A percentile compares a stretch with the other conserved stretches of the same genome.
Evolutionary conservation across 768 basidiomycete species (phyloP).

Genomic region (Trametes coccinea): DNA sequence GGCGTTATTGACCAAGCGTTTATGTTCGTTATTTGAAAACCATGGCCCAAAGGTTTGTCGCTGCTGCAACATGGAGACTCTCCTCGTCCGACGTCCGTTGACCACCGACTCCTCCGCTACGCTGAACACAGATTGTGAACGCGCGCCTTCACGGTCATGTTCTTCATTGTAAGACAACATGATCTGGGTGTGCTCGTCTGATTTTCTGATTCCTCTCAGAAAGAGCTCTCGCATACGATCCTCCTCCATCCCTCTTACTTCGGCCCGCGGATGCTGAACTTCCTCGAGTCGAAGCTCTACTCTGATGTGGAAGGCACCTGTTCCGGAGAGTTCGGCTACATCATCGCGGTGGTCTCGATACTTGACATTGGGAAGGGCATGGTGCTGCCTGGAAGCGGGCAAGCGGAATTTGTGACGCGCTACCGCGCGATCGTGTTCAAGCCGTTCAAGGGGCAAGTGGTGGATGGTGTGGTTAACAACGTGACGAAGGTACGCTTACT

Average conservation of each 20-base stretch:
- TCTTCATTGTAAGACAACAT: conserved; percentile 29
- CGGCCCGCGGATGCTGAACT: conserved; percentile 91
- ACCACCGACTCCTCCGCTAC: background rate
- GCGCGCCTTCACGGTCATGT: conserved; percentile 17
- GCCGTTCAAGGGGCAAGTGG: conserved; percentile 99
- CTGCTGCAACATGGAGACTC: too few species aligned
- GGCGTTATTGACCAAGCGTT: too few species aligned
- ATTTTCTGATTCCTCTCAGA: conserved; percentile 47
- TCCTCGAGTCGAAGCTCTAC: conserved; percentile 90
- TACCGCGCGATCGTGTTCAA: conserved; percentile 99
- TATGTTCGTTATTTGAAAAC: too few species aligned
- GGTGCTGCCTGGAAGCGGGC: conserved; percentile 87
- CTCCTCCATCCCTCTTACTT: conserved; percentile 98
- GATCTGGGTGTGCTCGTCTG: background rate
- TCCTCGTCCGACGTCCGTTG: too few species aligned
- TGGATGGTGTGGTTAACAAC: conserved; percentile 93
- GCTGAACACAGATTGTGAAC: background rate
- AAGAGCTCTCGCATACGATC: conserved; percentile 97
- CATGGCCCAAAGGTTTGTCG: too few species aligned
- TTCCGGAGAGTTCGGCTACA: conserved; percentile 92
- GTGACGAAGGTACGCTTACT: conserved; percentile 80
- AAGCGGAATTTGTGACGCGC: conserved; percentile 92
- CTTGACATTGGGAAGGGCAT: conserved; percentile 91
- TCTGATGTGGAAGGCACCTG: conserved; percentile 98
- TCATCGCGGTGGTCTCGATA: conserved; percentile 89